Percentiles rank a stretch among this genome's conserved stretches.
These are phyloP conservation scores for Scutellaria barbata DNA, from an alignment of 257 asterid genomes.

Conservation along the genomic window DNA sequence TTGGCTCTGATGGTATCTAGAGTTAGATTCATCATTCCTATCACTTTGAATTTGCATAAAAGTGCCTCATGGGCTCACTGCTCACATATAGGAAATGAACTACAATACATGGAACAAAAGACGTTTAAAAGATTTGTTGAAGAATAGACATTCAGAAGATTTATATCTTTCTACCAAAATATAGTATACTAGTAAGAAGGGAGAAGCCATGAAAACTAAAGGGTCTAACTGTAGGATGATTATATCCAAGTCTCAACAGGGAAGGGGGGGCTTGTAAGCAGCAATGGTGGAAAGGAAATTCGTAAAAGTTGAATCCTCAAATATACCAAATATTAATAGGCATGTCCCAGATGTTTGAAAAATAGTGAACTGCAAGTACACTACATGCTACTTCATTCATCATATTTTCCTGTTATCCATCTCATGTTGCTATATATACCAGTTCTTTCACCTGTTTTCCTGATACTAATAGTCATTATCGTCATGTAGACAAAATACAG, in stretches of 20 bases:
- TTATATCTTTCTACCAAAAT: neutral
- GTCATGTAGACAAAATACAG: conserved; percentile 21
- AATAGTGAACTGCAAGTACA: conserved; percentile 11
- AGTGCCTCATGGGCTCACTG: conserved; percentile 1
- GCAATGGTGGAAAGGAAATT: neutral
- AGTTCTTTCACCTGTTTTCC: too few relatives aligned
- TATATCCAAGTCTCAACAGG: neutral
- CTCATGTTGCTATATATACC: too few relatives aligned
- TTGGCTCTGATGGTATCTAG: too few relatives aligned
- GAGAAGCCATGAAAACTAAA: too few relatives aligned
- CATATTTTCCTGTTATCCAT: too few relatives aligned
- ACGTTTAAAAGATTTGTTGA: neutral
- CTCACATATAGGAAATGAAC: neutral
- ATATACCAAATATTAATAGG: neutral
- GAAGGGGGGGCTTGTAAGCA: neutral
- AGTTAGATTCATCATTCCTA: too few relatives aligned
- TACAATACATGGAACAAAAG: conserved; percentile 7
- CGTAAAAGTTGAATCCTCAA: conserved; percentile 9
- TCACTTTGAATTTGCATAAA: neutral
- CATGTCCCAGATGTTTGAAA: neutral
- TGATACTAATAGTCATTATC: conserved; percentile 17
- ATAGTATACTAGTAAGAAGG: too few relatives aligned
- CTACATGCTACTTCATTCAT: too few relatives aligned
- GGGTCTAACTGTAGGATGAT: neutral
- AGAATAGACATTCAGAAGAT: conserved; percentile 12